Conservation (phyloP, 1,284 basidiomycete genomes). For the Thecaphora frezii region DNA sequence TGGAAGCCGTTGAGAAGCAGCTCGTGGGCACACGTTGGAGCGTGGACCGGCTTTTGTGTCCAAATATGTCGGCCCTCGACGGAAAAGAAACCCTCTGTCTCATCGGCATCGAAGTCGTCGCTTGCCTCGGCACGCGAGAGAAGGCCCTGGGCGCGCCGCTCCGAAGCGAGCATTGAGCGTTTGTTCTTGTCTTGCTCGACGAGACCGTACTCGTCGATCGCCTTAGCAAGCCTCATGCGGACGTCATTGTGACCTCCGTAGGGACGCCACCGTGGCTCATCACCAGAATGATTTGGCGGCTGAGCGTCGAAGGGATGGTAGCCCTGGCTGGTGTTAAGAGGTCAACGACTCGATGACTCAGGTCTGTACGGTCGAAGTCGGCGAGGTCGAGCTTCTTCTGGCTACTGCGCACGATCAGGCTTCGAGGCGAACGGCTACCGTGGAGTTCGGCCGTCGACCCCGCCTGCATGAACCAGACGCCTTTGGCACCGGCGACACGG, state of each 20-base stretch:
- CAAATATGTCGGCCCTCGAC: constrained; percentile 26
- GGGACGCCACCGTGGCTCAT: constrained; percentile 24
- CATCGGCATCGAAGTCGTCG: constrained; percentile 9
- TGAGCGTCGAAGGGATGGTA: constrained; percentile 32
- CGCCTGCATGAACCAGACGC: constrained; percentile 29
- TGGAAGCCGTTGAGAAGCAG: constrained; percentile 50
- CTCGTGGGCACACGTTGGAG: constrained; percentile 43
- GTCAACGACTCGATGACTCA: constrained; percentile 23
- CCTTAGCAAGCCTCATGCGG: constrained; percentile 11
- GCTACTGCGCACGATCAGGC: constrained; percentile 42
- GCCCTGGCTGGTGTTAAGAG: constrained; percentile 15
- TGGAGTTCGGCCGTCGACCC: constrained; percentile 9
- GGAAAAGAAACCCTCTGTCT: constrained; percentile 17
- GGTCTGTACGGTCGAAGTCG: constrained; percentile 8
- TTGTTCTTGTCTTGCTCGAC: constrained; percentile 14
- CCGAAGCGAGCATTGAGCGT: constrained; percentile 17
- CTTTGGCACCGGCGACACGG: constrained; percentile 48
- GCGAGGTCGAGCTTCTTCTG: constrained; percentile 46
- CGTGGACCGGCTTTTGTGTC: constrained; percentile 33
- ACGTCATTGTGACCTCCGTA: constrained; percentile 4
- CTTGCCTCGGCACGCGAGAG: neutral
- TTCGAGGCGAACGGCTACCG: constrained; percentile 6
- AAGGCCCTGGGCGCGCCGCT: constrained; percentile 28
- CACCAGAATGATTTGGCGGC: constrained; percentile 28
- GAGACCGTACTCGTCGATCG: constrained; percentile 13